Evolutionary conservation across 176 grass and related monocot genomes (phyloP), one percentile per base, ranked within the genome.

Genomic region (Carex kokanica): DNA sequence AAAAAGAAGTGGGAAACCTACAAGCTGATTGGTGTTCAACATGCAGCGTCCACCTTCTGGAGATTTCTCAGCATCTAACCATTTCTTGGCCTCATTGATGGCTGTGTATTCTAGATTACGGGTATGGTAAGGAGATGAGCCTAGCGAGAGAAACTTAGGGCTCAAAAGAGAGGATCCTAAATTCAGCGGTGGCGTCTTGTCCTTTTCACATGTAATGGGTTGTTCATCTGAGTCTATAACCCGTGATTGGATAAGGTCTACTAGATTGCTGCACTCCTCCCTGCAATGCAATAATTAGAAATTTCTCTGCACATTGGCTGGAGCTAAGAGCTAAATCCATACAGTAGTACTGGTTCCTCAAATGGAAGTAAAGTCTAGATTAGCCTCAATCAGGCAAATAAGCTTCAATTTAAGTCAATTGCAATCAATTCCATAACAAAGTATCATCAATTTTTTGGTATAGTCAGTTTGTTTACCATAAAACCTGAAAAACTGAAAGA

Each of bases 241-340:
- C 54, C 92, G 81, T 63, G 93, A 91, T 85, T 94, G 87, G 85
- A 98, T 98, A 88, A 94, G 88, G 87, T 90, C 90, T 79, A 85
- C 86, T 60, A 98, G 69, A 78, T 85, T 87, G 67, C 52, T 79
- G 82, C 90, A 85, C 41, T 94, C 95, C 14, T 88, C 91, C 82
- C 95, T 98, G 83, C n/a, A 80, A 87, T 47, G 63, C 86, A 83
- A 85, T 82, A 60, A 82, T 17, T 53, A 49, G 45, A 49, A 45
- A 81, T 3, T 78, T 47, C 16, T 72, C 3, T 62, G 9, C 38
- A 18, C 55, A 29, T 40, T 82, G 27, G 1, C 27, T 79, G 38
- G 27, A 53, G 24, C 25, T 79, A 86, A 53, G 20, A 38, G n/a
- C 2, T 25, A 25, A 52, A 74, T 74, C 18, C 43, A 25, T 66